Evolutionary conservation across 1,284 basidiomycete species (phyloP).

Genomic region (Earliella scabrosa): DNA sequence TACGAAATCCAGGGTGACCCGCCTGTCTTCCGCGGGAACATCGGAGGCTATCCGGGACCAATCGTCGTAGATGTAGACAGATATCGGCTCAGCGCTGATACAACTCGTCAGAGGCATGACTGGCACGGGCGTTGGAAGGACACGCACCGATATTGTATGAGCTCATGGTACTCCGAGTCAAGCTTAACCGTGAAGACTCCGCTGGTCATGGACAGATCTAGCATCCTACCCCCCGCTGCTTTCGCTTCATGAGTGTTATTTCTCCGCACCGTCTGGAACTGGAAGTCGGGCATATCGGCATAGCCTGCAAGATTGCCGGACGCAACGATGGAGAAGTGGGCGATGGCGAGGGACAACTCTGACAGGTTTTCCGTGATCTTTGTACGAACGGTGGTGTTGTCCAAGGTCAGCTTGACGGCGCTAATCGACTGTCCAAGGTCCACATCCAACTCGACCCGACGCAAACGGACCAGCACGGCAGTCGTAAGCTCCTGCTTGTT

Average conservation of each 20-base stretch:
- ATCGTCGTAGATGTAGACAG: slow-evolving; percentile 80
- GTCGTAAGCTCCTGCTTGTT: slow-evolving; percentile 58
- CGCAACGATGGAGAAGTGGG: slow-evolving; percentile 63
- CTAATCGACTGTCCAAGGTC: slow-evolving; percentile 82
- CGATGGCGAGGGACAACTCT: slow-evolving; percentile 72
- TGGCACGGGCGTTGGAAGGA: slow-evolving; percentile 8
- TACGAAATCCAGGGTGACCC: slow-evolving; percentile 77
- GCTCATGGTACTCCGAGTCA: slow-evolving; percentile 77
- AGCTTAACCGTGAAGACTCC: slow-evolving; percentile 71
- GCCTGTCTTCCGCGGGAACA: slow-evolving; percentile 49
- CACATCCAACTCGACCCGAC: slow-evolving; percentile 72
- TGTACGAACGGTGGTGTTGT: slow-evolving; percentile 62
- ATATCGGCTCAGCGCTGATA: slow-evolving; percentile 75
- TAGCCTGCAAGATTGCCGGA: slow-evolving; percentile 79
- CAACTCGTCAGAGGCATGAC: neutral
- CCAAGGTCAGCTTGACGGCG: slow-evolving; percentile 64
- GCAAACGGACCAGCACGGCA: slow-evolving; percentile 67
- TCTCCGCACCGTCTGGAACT: slow-evolving; percentile 76
- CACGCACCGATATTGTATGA: slow-evolving; percentile 76
- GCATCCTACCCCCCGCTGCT: slow-evolving; percentile 51
- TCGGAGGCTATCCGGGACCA: slow-evolving; percentile 64
- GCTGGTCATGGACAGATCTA: slow-evolving; percentile 79
- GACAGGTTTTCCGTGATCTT: slow-evolving; percentile 59
- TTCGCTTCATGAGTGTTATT: slow-evolving; percentile 42
- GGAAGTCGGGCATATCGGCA: slow-evolving; percentile 68